These are phyloP conservation scores for Daphne laureola DNA, from an alignment of 441 rosid genomes.

Conservation along the genomic window DNA sequence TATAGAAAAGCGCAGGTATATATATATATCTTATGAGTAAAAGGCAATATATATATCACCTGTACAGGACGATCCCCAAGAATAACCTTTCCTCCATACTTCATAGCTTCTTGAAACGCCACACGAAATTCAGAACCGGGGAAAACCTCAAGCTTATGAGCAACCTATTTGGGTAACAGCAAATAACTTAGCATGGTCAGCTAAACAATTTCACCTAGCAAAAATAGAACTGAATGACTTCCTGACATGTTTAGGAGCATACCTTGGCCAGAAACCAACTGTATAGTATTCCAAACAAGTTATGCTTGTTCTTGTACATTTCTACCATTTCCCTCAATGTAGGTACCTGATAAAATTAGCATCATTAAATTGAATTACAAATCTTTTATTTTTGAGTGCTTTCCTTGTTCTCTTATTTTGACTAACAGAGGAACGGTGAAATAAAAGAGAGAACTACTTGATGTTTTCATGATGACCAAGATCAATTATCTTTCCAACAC, in stretches of 20 bases:
- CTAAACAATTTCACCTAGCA: not conserved
- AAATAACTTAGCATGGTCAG: not conserved
- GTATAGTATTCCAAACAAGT: conserved; percentile 68
- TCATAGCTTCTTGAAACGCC: conserved; percentile 82
- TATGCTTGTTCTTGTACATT: conserved; percentile 82
- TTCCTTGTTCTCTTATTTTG: too few relatives aligned
- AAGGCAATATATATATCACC: conserved; percentile 16
- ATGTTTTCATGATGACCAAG: too few relatives aligned
- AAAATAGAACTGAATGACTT: conserved; percentile 1
- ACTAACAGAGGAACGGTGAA: not conserved
- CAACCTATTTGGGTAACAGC: conserved; percentile 42
- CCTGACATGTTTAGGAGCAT: conserved; percentile 14
- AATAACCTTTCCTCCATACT: conserved; percentile 69
- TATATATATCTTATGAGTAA: too few relatives aligned
- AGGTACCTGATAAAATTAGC: conserved; percentile 48
- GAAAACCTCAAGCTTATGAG: conserved; percentile 69
- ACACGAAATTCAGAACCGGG: conserved; percentile 80
- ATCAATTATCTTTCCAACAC: too few relatives aligned
- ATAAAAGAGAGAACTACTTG: too few relatives aligned
- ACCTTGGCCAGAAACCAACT: conserved; percentile 88
- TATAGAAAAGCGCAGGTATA: too few relatives aligned
- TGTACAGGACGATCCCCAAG: conserved; percentile 92
- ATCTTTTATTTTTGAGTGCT: too few relatives aligned
- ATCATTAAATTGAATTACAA: not conserved
- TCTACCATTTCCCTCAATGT: conserved; percentile 70